A percentile compares a stretch with the other conserved stretches of the same genome.
phyloP scores from a whole-genome alignment of 2,329 filamentous ascomycete genomes.

The Exophiala sideris region DNA sequence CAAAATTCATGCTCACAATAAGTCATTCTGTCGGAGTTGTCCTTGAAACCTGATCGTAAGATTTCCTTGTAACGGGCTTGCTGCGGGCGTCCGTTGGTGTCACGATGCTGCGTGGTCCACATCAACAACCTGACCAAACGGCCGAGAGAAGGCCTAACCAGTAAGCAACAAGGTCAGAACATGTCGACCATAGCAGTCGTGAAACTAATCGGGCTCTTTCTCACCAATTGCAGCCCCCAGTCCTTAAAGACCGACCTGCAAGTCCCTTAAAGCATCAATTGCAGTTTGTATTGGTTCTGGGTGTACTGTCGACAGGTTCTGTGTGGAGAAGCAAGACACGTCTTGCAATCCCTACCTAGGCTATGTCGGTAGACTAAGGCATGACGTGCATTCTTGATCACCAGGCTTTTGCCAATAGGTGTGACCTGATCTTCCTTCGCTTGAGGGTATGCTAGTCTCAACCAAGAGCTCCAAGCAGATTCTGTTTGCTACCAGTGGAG shows the following conservation, averaged over 20 bases:
- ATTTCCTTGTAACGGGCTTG: constrained; percentile 25
- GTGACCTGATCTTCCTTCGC: constrained; percentile 1
- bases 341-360: constrained; percentile 6
- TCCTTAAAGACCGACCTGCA: constrained; percentile 11
- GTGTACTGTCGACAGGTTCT: constrained; percentile 21
- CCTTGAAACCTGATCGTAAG: constrained; percentile 25
- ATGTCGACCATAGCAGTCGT: constrained; percentile 21
- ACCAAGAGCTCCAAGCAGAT: constrained; percentile 7
- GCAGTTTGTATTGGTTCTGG: constrained; percentile 18
- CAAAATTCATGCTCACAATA: constrained; percentile 8
- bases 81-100: constrained; percentile 23
- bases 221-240: constrained; percentile 10
- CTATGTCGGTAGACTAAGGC: constrained; percentile 8
- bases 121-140: constrained; percentile 21
- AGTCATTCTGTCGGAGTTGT: constrained; percentile 19
- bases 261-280: constrained; percentile 7
- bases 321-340: constrained; percentile 22
- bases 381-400: constrained; percentile 12
- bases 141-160: constrained; percentile 15
- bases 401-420: constrained; percentile 5
- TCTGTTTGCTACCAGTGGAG: constrained; percentile 19
- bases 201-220: constrained; percentile 16
- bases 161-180: constrained; percentile 12
- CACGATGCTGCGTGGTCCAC: constrained; percentile 22
- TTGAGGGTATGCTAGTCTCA: constrained; percentile 1